Evolutionary conservation across 1,284 basidiomycete species (phyloP), one percentile per base, ranked within the genome.

Genomic region (Fomes fomentarius): DNA sequence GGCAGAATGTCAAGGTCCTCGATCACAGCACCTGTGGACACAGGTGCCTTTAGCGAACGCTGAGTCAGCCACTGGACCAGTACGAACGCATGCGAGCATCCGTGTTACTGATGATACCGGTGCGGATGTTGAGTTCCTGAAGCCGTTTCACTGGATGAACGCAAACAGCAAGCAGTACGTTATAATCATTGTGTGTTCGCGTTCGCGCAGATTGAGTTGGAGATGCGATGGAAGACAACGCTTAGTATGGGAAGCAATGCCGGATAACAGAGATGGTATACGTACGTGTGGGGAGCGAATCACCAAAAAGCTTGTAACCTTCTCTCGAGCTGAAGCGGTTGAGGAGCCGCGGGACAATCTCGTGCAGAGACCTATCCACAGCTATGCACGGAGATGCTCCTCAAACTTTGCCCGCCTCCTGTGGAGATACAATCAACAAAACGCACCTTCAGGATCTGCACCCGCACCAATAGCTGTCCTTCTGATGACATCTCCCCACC

Each of bases 401-500:
- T n/a, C n/a, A n/a, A n/a, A n/a, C n/a, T n/a, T n/a, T n/a, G n/a
- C n/a, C n/a, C n/a, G n/a, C n/a, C n/a, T n/a, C n/a, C n/a, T n/a
- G n/a, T n/a, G n/a, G n/a, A n/a, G n/a, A n/a, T n/a, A n/a, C n/a
- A n/a, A n/a, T n/a, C n/a, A n/a, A n/a, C n/a, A n/a, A n/a, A n/a
- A 6, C 75, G 44, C 52, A 85, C 87, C 77, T 63, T 71, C 62
- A 45, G 75, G 66, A 67, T 85, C 74, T 10, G 84, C 89, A 3
- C 87, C 88, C 39, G 89, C 88, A 6, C 83, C 86, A 4, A 89
- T 65, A 21, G 89, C 90, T 37, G 89, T 92, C 53, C 80, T 72
- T 47, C 73, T 75, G 58, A 92, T 84, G 40, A 92, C 88, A 58
- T 89, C 85, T 25, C 72, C 69, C 89, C 89, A 92, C 88, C 89